Evolutionary conservation across 306 rosid genomes (phyloP), one percentile per base, ranked within the genome.

Genomic region (Datisca glomerata): DNA sequence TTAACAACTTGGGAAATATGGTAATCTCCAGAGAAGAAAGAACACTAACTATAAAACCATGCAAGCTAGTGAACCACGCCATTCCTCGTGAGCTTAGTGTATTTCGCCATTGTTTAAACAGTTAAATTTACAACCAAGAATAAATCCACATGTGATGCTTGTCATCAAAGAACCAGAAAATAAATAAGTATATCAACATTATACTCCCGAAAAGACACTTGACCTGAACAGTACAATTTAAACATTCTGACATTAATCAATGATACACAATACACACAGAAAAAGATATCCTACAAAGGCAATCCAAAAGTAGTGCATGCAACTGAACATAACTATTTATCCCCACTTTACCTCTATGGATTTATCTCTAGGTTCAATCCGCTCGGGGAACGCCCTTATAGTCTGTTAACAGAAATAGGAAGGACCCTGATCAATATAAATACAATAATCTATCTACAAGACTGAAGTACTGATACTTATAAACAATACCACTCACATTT

Each of bases 291-390:
- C 9, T n/a, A 17, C 15, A 4, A 38, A 1, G 12, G 21, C 43
- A 38, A 8, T 17, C 8, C 5, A 17, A 38, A 7, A 12, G 43
- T 17, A 38, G 15, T 17, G 15, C 43, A 15, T 3, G 43, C 9
- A 18, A 38, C 12, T 38, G 36, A 31, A 14, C 36, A 31, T 8
- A 31, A 4, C 9, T 8, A 11, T 8, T 14, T 11, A 12, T 5
- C 9, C 3, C 36, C 36, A 31, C 36, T 31, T 45, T 61, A 84
- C 86, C 94, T 84, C 92, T 25, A 59, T 47, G 46, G 79, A 79
- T 76, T 72, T 79, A 15, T 68, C 78, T 16, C 44, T 68, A 27
- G 41, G 29, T 41, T 73, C 92, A 12, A 66, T 18, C 51, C 45
- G 66, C 20, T 72, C 87, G 17, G 51, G 31, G 42, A 59, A 72